phyloP scores from a whole-genome alignment of 1,139 yeast species.

The Pichiaceae sp. region DNA sequence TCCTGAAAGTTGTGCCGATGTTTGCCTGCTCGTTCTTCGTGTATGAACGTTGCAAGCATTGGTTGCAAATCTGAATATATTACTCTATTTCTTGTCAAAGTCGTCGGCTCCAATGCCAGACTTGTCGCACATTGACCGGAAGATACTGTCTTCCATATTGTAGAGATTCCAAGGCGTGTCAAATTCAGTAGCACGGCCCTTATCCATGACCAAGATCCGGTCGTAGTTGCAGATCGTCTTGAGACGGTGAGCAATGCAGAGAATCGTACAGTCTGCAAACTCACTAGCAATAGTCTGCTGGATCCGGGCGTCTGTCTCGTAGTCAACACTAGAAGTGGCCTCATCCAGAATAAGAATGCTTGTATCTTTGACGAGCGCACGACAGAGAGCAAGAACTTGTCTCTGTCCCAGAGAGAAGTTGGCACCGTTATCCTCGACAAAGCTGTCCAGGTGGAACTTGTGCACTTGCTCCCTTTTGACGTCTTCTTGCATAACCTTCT shows the following conservation, averaged over 20 bases:
- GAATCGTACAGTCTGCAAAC: slow-evolving; percentile 38
- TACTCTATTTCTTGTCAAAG: slow-evolving; percentile 4
- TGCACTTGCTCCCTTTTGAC: slow-evolving; percentile 15
- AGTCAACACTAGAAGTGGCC: slow-evolving; percentile 51
- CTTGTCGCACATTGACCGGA: slow-evolving; percentile 29
- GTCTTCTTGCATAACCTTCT: slow-evolving; percentile 10
- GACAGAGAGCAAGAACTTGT: slow-evolving; percentile 44
- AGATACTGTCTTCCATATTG: slow-evolving; percentile 23
- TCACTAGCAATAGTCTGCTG: slow-evolving; percentile 39
- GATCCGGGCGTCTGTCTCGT: slow-evolving; percentile 44
- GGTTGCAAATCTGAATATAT: slow-evolving; percentile 11
- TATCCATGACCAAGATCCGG: slow-evolving; percentile 41
- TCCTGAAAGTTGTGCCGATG: slow-evolving; percentile 93
- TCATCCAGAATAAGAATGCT: slow-evolving; percentile 46
- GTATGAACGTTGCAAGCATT: slow-evolving; percentile 72
- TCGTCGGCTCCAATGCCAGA: slow-evolving; percentile 21
- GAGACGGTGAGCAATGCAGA: slow-evolving; percentile 50
- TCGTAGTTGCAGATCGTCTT: slow-evolving; percentile 44
- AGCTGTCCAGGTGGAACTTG: slow-evolving; percentile 42
- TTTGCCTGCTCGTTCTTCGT: slow-evolving; percentile 93
- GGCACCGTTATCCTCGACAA: slow-evolving; percentile 46
- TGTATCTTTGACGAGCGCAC: slow-evolving; percentile 43
- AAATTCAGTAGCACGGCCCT: slow-evolving; percentile 38
- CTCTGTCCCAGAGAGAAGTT: slow-evolving; percentile 50
- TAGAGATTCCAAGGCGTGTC: slow-evolving; percentile 40